These are phyloP conservation scores for Macrophomina pseudophaseolina DNA, from an alignment of 2,329 filamentous ascomycete species.

Conservation along the genomic window DNA sequence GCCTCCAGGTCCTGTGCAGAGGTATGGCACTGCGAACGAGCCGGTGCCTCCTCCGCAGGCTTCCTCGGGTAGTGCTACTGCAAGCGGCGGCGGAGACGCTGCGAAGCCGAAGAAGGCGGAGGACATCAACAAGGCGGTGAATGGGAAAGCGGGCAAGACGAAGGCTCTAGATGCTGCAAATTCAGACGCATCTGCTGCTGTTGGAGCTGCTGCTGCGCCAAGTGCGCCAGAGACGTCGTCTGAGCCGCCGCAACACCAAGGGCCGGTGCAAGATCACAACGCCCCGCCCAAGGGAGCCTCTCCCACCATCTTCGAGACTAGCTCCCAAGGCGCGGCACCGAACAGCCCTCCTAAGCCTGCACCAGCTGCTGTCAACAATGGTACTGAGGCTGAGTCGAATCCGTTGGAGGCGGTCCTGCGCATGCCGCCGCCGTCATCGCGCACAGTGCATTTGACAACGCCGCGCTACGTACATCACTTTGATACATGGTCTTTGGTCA, in stretches of 20 bases:
- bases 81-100: conserved; percentile 28
- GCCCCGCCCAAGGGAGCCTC: conserved; percentile 12
- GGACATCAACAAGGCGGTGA: not conserved
- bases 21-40: conserved; percentile 56
- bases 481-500: conserved; percentile 89
- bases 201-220: not conserved
- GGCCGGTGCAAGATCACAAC: not conserved
- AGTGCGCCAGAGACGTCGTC: not conserved
- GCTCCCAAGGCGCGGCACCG: not conserved
- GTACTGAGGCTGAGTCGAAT: conserved; percentile 34
- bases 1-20: conserved; percentile 36
- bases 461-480: conserved; percentile 94
- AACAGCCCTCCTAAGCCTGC: conserved; percentile 5
- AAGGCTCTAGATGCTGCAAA: not conserved
- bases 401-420: conserved; percentile 48
- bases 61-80: not conserved
- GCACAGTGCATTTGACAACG: conserved; percentile 71
- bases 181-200: not conserved
- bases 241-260: not conserved
- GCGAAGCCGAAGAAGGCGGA: conserved; percentile 21
- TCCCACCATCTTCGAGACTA: conserved; percentile 18
- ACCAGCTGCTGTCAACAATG: conserved; percentile 13
- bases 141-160: not conserved
- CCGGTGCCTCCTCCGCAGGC: conserved; percentile 46
- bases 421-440: conserved; percentile 49